Evolutionary conservation across 1,284 basidiomycete genomes (phyloP).

Genomic region (Amylostereum areolatum): DNA sequence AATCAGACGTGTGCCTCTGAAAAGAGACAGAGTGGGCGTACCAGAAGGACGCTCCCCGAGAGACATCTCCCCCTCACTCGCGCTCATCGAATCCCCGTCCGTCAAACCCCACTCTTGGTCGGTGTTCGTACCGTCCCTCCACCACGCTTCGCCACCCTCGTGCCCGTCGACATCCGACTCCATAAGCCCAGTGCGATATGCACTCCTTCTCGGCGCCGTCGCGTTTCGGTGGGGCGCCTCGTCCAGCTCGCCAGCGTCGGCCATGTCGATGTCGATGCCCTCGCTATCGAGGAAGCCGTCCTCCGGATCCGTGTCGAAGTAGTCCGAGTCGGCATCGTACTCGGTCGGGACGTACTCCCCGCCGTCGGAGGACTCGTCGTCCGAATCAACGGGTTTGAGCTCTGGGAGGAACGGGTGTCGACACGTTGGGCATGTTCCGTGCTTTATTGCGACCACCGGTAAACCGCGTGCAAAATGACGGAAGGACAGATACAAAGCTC

Average conservation of each 20-base stretch:
- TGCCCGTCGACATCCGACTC: conserved; percentile 9
- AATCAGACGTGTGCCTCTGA: background rate
- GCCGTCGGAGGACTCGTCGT: conserved; percentile 60
- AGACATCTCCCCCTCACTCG: conserved; percentile 12
- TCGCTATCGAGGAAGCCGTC: conserved; percentile 38
- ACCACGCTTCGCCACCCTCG: background rate
- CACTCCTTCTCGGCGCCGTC: too few relatives aligned
- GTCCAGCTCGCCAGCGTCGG: too few relatives aligned
- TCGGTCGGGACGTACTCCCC: conserved; percentile 58
- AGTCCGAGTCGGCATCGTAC: conserved; percentile 28
- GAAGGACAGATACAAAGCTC: conserved; percentile 13
- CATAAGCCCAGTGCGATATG: too few relatives aligned
- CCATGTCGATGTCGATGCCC: conserved; percentile 31
- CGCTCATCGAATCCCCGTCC: conserved; percentile 15
- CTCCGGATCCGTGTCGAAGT: conserved; percentile 32
- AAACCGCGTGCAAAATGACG: conserved; percentile 2
- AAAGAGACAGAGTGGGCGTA: background rate
- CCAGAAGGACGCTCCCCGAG: conserved; percentile 5
- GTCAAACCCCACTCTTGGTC: conserved; percentile 15
- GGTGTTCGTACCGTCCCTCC: background rate
- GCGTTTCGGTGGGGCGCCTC: too few relatives aligned
- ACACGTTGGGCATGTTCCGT: conserved; percentile 69
- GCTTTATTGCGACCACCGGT: conserved; percentile 29
- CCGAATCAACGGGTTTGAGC: conserved; percentile 45
- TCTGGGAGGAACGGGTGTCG: conserved; percentile 47